These are phyloP conservation scores for Exophiala mesophila DNA, from an alignment of 2,329 filamentous ascomycete genomes.

Conservation along the genomic window DNA sequence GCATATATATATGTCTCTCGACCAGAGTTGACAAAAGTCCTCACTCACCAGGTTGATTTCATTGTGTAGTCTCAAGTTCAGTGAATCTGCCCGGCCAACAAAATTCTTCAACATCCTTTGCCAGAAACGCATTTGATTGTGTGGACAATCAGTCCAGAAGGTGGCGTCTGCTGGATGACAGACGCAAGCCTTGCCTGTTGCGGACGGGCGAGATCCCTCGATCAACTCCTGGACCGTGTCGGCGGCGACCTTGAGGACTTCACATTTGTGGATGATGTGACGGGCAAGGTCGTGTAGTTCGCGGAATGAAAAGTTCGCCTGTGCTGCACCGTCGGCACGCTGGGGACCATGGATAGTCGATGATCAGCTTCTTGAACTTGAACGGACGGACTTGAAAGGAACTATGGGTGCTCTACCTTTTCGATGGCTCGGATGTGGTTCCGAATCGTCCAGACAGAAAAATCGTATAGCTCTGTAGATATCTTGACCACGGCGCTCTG, in stretches of 20 bases:
- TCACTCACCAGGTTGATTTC: constrained; percentile 33
- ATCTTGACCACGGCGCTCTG: constrained; percentile 27
- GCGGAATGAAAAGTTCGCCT: constrained; percentile 24
- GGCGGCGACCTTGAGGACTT: constrained; percentile 32
- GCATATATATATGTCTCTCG: no score
- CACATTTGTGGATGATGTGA: constrained; percentile 32
- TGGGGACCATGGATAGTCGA: no score
- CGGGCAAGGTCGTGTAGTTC: constrained; percentile 32
- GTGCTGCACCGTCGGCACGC: no score
- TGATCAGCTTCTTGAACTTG: no score
- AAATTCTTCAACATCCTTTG: constrained; percentile 29
- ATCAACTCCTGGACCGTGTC: constrained; percentile 28
- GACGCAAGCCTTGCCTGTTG: constrained; percentile 10
- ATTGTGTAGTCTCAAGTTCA: constrained; percentile 31
- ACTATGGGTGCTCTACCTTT: constrained; percentile 26
- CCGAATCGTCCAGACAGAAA: constrained; percentile 30
- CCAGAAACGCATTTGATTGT: constrained; percentile 22
- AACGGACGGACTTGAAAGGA: no score
- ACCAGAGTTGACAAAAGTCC: no score
- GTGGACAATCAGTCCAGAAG: constrained; percentile 12
- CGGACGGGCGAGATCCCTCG: constrained; percentile 22
- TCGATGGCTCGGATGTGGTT: constrained; percentile 31
- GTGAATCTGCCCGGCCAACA: constrained; percentile 27
- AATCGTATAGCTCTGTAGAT: constrained; percentile 26
- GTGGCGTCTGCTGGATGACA: background rate